phyloP scores from a whole-genome alignment of 352 stramenopile genomes.

The Globisporangium spinosum region DNA sequence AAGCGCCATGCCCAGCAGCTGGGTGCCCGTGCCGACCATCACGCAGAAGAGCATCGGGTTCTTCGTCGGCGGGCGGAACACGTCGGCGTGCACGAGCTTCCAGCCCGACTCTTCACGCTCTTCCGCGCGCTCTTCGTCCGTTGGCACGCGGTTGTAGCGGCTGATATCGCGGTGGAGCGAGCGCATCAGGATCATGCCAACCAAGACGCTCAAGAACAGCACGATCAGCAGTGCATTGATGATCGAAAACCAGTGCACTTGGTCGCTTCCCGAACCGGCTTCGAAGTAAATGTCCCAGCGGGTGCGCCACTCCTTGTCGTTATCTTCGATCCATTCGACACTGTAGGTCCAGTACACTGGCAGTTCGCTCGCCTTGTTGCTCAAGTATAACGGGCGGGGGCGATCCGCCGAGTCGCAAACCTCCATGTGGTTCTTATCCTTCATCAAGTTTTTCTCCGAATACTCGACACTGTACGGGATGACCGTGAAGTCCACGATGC shows the following conservation, averaged over 20 bases:
- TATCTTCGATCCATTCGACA: constrained; percentile 95
- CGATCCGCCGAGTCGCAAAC: constrained; percentile 67
- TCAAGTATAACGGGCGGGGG: constrained; percentile 72
- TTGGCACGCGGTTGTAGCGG: constrained; percentile 96
- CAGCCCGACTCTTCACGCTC: constrained; percentile 98
- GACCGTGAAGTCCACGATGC: constrained; percentile 98
- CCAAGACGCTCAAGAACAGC: constrained; percentile 98
- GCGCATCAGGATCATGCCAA: constrained; percentile 98
- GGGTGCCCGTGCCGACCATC: constrained; percentile 96
- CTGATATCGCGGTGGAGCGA: constrained; percentile 97
- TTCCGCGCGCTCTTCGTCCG: constrained; percentile 96
- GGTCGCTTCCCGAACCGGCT: constrained; percentile 82
- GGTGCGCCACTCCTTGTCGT: constrained; percentile 95
- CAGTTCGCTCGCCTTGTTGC: constrained; percentile 78
- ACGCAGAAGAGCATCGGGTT: constrained; percentile 97
- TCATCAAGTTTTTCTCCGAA: constrained; percentile 60
- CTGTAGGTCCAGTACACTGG: constrained; percentile 96
- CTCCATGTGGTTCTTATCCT: constrained; percentile 69
- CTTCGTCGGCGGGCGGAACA: constrained; percentile 96
- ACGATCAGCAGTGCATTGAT: constrained; percentile 99
- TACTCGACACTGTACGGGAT: constrained; percentile 97
- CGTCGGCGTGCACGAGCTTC: constrained; percentile 99
- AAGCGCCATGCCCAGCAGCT: constrained; percentile 95
- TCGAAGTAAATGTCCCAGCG: constrained; percentile 99
- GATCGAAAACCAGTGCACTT: constrained; percentile 99